Base-by-base conservation (phyloP, 208 protist genomes). In the Acanthamoeba lugdunensis region DNA sequence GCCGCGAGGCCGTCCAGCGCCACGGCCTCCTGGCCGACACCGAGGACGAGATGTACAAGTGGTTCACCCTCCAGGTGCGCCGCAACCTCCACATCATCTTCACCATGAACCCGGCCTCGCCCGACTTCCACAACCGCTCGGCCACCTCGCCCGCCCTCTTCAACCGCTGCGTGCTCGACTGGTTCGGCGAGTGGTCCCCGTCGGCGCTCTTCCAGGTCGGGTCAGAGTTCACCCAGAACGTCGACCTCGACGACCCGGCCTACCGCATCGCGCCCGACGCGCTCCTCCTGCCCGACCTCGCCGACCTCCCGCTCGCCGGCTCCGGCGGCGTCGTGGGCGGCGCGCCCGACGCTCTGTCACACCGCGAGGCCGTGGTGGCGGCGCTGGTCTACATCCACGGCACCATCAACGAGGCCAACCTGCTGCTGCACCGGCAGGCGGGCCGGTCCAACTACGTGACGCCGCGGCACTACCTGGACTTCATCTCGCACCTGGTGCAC, bases 121-220 rank as follows among this genome's bases (percentile, higher is more conserved):
- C 97, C 65, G 98, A 99, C 89, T 99, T 99, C 93, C 96, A 98
- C 21, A 98, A 97, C 56, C 97, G 98, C 89, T 97, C 98, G 2
- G 97, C 98, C 30, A 98, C 99, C 25, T 99, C 98, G 61, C 99
- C 99, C 21, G 99, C 99, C 30, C 97, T 99, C 37, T 99, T 99
- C 96, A 99, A 99, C 96, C 98, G 99, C 25, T 99, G 99, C 97
- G 99, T 99, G 13, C 98, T 99, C 73, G 98, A 99, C 96, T 99
- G 99, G 99, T 99, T 99, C 95, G 99, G 99, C 52, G 98, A 99
- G 93, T 99, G 99, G 99, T 98, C 98, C 30, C 58, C 95, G 14
- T 67, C 96, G 16, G 99, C 99, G 16, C 95, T 99, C 33, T 96
- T 98, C 88, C 98, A 99, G 95, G 95, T 95, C 21, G 95, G 92